Percentiles rank a stretch among this genome's conserved stretches.
Evolutionary conservation across 176 grass and related monocot species (phyloP).

Genomic region (Leersia perrieri): DNA sequence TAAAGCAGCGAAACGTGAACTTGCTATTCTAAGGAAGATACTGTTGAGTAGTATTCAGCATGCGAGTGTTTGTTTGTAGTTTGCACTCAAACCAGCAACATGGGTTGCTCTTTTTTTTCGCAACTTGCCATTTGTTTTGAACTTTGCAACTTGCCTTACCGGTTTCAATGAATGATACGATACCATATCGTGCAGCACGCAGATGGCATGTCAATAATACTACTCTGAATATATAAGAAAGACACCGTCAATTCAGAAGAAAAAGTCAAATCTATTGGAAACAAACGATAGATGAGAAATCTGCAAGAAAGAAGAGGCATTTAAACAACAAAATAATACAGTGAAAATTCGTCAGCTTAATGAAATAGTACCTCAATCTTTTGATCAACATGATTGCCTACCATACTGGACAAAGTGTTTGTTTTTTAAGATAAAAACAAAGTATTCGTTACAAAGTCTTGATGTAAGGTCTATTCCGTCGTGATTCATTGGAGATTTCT

Average conservation of each 20-base stretch:
- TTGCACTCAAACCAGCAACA: background rate
- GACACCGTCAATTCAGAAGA: too few species aligned
- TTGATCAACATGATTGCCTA: too few species aligned
- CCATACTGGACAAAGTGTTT: too few species aligned
- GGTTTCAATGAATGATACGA: background rate
- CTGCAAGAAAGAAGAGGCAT: too few species aligned
- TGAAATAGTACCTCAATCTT: too few species aligned
- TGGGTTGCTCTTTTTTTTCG: background rate
- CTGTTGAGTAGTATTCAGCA: background rate
- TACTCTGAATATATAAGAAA: background rate
- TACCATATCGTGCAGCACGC: background rate
- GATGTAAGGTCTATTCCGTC: background rate
- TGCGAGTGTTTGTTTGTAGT: background rate
- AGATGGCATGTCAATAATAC: background rate
- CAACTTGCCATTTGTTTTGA: background rate
- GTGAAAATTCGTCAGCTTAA: too few species aligned
- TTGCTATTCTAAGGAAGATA: background rate
- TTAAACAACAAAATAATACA: too few species aligned
- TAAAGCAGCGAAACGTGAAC: background rate
- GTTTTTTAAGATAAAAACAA: too few species aligned
- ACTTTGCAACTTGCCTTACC: background rate
- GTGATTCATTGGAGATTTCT: background rate
- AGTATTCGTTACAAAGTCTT: too few species aligned
- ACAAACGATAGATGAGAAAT: too few species aligned
- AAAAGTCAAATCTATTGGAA: too few species aligned